These are phyloP conservation scores for Naganishia cerealis DNA, from an alignment of 1,284 basidiomycete genomes.

Conservation along the genomic window DNA sequence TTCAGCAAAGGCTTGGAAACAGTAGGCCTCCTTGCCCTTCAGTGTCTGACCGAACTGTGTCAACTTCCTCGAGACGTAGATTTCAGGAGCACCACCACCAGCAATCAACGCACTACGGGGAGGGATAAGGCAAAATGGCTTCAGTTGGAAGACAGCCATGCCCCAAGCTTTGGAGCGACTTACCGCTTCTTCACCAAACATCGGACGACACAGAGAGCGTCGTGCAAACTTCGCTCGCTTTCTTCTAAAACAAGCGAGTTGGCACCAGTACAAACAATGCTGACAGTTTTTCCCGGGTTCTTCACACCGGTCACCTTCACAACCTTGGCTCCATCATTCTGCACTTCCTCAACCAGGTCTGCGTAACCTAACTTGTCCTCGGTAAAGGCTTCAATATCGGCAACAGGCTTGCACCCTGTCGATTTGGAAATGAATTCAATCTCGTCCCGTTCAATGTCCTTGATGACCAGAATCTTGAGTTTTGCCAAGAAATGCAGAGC, in stretches of 20 bases:
- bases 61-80: slow-evolving; percentile 91
- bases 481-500: slow-evolving; percentile 98
- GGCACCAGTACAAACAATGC: slow-evolving; percentile 89
- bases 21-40: slow-evolving; percentile 98
- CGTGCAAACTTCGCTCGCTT: slow-evolving; percentile 93
- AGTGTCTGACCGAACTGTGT: slow-evolving; percentile 90
- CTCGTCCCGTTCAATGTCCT: slow-evolving; percentile 98
- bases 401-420: slow-evolving; percentile 90
- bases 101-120: slow-evolving; percentile 80
- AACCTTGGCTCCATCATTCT: slow-evolving; percentile 81
- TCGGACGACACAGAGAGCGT: slow-evolving; percentile 95
- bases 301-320: slow-evolving; percentile 93
- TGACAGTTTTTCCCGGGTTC: slow-evolving; percentile 92
- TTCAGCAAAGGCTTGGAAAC: slow-evolving; percentile 97
- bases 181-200: slow-evolving; percentile 98
- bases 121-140: slow-evolving; percentile 2
- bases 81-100: slow-evolving; percentile 96
- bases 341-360: slow-evolving; percentile 89
- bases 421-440: slow-evolving; percentile 97
- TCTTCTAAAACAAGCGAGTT: slow-evolving; percentile 96
- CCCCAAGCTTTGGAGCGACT: slow-evolving; percentile 39
- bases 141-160: background rate
- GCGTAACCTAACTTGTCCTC: slow-evolving; percentile 98
- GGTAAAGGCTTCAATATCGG: slow-evolving; percentile 97
- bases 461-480: slow-evolving; percentile 94